Base-by-base conservation (phyloP, 2,329 filamentous ascomycete species). In the Neoscytalidium dimidiatum region DNA sequence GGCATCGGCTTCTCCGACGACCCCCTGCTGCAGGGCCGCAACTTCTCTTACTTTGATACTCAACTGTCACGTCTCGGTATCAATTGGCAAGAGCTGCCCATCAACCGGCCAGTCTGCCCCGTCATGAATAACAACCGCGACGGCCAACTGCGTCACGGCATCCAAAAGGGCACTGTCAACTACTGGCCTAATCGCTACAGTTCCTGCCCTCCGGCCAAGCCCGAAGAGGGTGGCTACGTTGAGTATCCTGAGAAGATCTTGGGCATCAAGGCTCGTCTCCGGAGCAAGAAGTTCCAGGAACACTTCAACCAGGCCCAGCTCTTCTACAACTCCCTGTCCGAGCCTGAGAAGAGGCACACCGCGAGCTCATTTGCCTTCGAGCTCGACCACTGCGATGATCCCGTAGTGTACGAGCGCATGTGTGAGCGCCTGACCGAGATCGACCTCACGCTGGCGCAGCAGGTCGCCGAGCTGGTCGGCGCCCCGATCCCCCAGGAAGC, bases 301-400 rank as follows among this genome's bases (percentile, higher is more conserved):
- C 90, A 94, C 74, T 86, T 86, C 77, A 88, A 85, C 57, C 92
- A 95, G 75, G 91, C 92, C 0, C 90, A 94, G 73, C 81, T 94
- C 1, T 95, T 95, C 80, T 94, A 88, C 80, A 94, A 94, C 80
- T 93, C 90, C 17, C 77, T 94, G 69, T 86, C 86, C 0, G 78
- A 83, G 0, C 80, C 86, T 3, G 92, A 94, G 77, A 88, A 90
- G 77, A 71, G 73, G 13, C 90, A 92, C 73, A 77, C 90, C 17
- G 79, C 81, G 29, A 80, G 79, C 38, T 86, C 90, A 0, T 82
- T 92, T 11, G 81, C 82, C 3, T 92, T 92, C 71, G 90, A 92
- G 77, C 81, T 95, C 1, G 90, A 93, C 72, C 91, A 94, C 76
- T 95, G 92, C 73, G 90, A 94, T 23, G 92, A 95, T 46, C 86